Conservation (phyloP, 2,329 filamentous ascomycete genomes). For the Cladorrhinum sp. region DNA sequence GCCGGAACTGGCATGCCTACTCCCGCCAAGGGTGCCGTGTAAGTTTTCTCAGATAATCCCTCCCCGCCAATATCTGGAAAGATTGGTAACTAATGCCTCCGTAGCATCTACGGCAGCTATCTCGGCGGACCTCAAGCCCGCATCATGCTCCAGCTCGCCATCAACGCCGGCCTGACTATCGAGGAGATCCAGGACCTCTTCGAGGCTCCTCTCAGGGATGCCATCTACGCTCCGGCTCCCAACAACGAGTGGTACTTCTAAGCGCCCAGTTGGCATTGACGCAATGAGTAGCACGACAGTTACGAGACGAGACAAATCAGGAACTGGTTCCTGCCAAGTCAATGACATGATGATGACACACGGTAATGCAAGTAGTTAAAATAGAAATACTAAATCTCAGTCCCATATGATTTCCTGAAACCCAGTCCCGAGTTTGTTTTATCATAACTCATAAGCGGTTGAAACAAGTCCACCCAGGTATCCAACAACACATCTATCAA, state of each 20-base stretch:
- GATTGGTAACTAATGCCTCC: neutral
- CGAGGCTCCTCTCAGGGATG: constrained; percentile 29
- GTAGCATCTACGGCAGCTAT: constrained; percentile 30
- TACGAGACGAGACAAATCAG: too few relatives aligned
- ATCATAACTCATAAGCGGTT: too few relatives aligned
- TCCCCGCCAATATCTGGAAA: neutral
- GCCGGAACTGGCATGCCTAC: constrained; percentile 30
- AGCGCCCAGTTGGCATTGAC: too few relatives aligned
- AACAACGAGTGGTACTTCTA: constrained; percentile 21
- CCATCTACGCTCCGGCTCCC: constrained; percentile 20
- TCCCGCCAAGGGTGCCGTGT: constrained; percentile 21
- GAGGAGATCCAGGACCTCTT: constrained; percentile 32
- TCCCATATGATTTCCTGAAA: too few relatives aligned
- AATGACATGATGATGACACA: too few relatives aligned
- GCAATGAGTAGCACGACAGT: too few relatives aligned
- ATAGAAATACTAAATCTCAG: too few relatives aligned
- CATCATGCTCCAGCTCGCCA: constrained; percentile 33
- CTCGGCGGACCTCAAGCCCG: constrained; percentile 32
- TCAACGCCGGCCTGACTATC: constrained; percentile 30
- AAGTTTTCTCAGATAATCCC: neutral
- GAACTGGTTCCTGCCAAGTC: too few relatives aligned
- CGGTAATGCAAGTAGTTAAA: too few relatives aligned
- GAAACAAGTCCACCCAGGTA: too few relatives aligned
- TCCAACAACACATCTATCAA: too few relatives aligned
- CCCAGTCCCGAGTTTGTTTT: too few relatives aligned